phyloP scores from a whole-genome alignment of 192 early-diverging fungal species.

The Funneliformis geosporum region DNA sequence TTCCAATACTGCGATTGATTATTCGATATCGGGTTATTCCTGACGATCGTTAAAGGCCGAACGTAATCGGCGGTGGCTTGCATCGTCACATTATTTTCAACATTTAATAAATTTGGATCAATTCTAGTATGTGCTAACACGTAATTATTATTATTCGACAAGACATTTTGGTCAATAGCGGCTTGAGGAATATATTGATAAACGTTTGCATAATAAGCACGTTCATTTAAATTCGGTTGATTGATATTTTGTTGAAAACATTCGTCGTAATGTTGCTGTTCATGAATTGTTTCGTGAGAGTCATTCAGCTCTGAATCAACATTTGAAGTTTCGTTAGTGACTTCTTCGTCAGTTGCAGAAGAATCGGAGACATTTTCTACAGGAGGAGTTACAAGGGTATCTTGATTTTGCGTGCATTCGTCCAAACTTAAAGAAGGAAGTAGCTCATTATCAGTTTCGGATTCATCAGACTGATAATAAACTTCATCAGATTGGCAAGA shows the following conservation, averaged over 20 bases:
- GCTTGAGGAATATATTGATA: slow-evolving; percentile 21
- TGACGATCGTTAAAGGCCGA: not conserved
- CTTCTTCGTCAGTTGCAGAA: not conserved
- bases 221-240: slow-evolving; percentile 11
- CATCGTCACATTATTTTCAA: not conserved
- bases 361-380: not conserved
- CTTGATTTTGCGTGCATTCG: not conserved
- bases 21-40: not conserved
- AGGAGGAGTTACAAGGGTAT: not conserved
- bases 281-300: not conserved
- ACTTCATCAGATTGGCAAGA: not conserved
- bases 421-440: no score
- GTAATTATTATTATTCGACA: not conserved
- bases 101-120: slow-evolving; percentile 14
- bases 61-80: not conserved
- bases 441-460: no score
- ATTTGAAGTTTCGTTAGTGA: not conserved
- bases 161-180: not conserved
- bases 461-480: not conserved
- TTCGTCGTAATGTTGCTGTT: not conserved
- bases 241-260: not conserved
- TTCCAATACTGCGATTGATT: not conserved
- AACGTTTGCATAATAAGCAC: not conserved
- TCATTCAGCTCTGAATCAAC: not conserved
- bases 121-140: not conserved